A percentile compares a stretch with the other conserved stretches of the same genome.
Conservation (phyloP, 331 rosid genomes). For the Phaseolus coccineus region DNA sequence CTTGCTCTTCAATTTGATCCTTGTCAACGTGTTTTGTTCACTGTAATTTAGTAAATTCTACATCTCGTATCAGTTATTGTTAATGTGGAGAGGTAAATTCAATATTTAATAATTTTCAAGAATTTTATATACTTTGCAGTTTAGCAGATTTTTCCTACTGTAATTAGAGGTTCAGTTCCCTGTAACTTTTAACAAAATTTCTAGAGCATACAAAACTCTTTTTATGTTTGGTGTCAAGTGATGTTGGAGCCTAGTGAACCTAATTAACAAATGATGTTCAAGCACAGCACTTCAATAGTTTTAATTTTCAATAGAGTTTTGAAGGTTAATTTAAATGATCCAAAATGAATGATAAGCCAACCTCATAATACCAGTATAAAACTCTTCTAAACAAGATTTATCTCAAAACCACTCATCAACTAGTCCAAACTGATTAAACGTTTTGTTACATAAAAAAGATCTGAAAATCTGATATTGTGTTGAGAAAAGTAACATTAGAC, state of each 20-base stretch:
- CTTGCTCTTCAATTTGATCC: conserved; percentile 8
- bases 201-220: not conserved
- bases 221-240: not conserved
- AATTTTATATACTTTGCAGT: not conserved
- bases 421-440: not conserved
- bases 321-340: not conserved
- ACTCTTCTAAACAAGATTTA: not conserved
- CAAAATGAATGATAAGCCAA: not conserved
- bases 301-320: too few relatives aligned
- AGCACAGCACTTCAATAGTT: not conserved
- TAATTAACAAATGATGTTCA: not conserved
- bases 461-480: not conserved
- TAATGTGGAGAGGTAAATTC: not conserved
- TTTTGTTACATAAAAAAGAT: not conserved
- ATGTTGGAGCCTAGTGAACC: not conserved
- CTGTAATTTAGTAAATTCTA: conserved; percentile 16
- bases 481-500: not conserved
- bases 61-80: not conserved
- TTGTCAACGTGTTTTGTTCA: not conserved
- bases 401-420: not conserved
- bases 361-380: not conserved
- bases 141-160: conserved; percentile 1
- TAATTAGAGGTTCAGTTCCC: conserved; percentile 1
- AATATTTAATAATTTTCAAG: not conserved
- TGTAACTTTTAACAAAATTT: not conserved